Percentiles rank a stretch among this genome's conserved stretches.
Conservation (phyloP, 805 yeast genomes). For the Candida vaughaniae region DNA sequence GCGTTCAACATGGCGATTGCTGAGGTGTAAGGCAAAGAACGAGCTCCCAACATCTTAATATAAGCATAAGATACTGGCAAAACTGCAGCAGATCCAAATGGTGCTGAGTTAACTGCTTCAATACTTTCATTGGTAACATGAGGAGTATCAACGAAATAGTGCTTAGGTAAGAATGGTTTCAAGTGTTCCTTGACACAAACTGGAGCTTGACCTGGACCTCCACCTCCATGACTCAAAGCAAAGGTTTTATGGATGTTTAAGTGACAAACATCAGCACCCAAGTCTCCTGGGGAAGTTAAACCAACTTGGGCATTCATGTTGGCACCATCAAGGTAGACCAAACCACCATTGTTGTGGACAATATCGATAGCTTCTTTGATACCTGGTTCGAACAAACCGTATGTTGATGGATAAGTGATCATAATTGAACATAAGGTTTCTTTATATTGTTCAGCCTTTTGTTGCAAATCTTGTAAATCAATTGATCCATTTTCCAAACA, state of each 20-base stretch:
- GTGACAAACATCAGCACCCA: slow-evolving; percentile 98
- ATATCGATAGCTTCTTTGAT: slow-evolving; percentile 81
- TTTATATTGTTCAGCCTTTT: slow-evolving; percentile 68
- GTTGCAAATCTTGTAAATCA: slow-evolving; percentile 71
- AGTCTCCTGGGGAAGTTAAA: slow-evolving; percentile 92
- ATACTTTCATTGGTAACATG: slow-evolving; percentile 52
- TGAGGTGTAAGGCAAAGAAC: slow-evolving; percentile 82
- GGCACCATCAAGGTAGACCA: slow-evolving; percentile 97
- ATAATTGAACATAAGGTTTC: slow-evolving; percentile 82
- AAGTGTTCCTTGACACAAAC: slow-evolving; percentile 87
- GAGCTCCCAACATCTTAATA: slow-evolving; percentile 89
- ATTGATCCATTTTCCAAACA: slow-evolving; percentile 84
- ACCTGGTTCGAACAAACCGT: slow-evolving; percentile 93
- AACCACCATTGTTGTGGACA: slow-evolving; percentile 86
- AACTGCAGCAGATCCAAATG: slow-evolving; percentile 93
- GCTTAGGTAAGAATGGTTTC: slow-evolving; percentile 78
- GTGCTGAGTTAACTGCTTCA: slow-evolving; percentile 84
- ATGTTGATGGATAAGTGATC: slow-evolving; percentile 98
- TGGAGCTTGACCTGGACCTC: slow-evolving; percentile 99
- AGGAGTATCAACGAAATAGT: slow-evolving; percentile 58
- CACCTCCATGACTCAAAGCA: slow-evolving; percentile 98
- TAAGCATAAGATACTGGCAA: slow-evolving; percentile 93
- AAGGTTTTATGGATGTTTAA: slow-evolving; percentile 95
- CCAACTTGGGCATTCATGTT: slow-evolving; percentile 99
- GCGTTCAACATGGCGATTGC: slow-evolving; percentile 92